Evolutionary conservation across 495 filamentous ascomycete species (phyloP), one percentile per base, ranked within the genome.

Genomic region (Copromyces sp.): DNA sequence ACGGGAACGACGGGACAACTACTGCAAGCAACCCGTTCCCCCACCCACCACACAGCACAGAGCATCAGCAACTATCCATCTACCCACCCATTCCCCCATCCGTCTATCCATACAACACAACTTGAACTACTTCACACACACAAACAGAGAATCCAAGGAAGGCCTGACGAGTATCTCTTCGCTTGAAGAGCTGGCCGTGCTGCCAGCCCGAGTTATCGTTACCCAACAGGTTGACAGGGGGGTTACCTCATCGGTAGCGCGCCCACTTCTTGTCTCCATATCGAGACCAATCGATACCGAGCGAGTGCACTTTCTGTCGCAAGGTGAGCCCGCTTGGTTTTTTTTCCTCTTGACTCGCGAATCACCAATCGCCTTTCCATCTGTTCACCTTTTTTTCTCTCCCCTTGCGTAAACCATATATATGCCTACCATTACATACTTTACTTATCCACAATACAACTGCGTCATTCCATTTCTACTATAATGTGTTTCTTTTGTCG

Each of bases 311-410:
- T 61, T 3, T 12, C 53, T 40, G 53, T 61, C 53, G 70, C 42
- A 53, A 71, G 44, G 70, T 71, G 45, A 71, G 70, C 70, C 69
- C 42, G 29, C 70, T 71, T 38, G 44, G 35, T 71, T 8, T 24
- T 24, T 24, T 24, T 24, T 24, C 1, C 1, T 24, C 24, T 24
- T 9, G 3, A 41, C 39, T 39, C 42, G 9, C 70, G 32, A 37
- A 53, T 71, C 37, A 61, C 38, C n/a, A 61, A 7, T 53, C 70
- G 53, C 42, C 29, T 61, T 16, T 61, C 12, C 14, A 11, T 61
- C 20, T 61, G 5, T 35, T 35, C 53, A 29, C 53, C 12, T 14
- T 53, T 20, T 12, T 32, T 17, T 61, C 24, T 35, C 53, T 35
- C 53, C 29, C 29, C 53, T 16, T 35, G 12, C 35, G 53, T 61